phyloP scores from a whole-genome alignment of 495 filamentous ascomycete genomes.

The Trypethelium eluteriae region DNA sequence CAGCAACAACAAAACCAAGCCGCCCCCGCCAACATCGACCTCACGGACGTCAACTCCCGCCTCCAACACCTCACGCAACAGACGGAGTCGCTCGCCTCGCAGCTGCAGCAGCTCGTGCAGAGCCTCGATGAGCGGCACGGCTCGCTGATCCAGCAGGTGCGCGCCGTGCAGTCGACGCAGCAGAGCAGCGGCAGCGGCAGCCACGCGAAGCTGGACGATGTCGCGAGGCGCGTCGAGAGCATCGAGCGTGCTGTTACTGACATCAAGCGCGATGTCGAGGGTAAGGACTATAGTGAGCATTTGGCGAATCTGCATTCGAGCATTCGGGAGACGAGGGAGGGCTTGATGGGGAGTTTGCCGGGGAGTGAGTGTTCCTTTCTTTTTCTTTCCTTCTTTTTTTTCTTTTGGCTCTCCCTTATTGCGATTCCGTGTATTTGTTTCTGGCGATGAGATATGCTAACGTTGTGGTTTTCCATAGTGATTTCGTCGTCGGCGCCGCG shows the following conservation, averaged over 20 bases:
- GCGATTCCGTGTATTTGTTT: not conserved
- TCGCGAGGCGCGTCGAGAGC: slow-evolving; percentile 47
- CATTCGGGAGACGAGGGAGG: slow-evolving; percentile 64
- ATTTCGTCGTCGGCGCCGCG: slow-evolving; percentile 53
- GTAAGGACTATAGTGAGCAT: slow-evolving; percentile 64
- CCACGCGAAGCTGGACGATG: slow-evolving; percentile 46
- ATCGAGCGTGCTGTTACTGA: slow-evolving; percentile 50
- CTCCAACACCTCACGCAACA: slow-evolving; percentile 69
- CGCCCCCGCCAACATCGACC: slow-evolving; percentile 30
- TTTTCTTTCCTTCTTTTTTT: not conserved
- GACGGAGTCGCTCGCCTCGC: slow-evolving; percentile 58
- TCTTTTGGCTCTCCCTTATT: not conserved
- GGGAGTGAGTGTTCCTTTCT: slow-evolving; percentile 18
- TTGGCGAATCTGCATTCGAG: slow-evolving; percentile 64
- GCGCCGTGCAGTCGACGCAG: slow-evolving; percentile 24
- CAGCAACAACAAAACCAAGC: slow-evolving; percentile 22
- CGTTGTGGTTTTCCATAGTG: slow-evolving; percentile 36
- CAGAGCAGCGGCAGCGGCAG: not conserved
- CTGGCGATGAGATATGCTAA: slow-evolving; percentile 10
- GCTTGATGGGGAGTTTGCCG: slow-evolving; percentile 52
- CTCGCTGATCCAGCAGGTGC: slow-evolving; percentile 44
- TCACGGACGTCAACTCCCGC: slow-evolving; percentile 68
- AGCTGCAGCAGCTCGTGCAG: slow-evolving; percentile 43
- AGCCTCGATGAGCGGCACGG: slow-evolving; percentile 52
- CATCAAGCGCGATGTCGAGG: slow-evolving; percentile 58